phyloP scores from a whole-genome alignment of 140 eudicot species.

The Senecio squalidus region DNA sequence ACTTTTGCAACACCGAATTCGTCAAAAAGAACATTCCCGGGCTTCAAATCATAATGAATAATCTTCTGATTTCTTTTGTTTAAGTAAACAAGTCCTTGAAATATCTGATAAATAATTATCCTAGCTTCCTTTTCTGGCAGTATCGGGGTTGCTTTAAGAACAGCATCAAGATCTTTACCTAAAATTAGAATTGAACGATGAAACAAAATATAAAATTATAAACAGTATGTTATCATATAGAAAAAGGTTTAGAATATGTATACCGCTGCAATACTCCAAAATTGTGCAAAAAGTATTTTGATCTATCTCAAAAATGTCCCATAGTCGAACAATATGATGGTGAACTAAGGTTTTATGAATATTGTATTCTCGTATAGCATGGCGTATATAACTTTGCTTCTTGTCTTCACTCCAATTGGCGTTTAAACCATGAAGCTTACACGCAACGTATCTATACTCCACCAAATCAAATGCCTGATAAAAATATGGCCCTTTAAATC shows the following conservation, averaged over 20 bases:
- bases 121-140: slow-evolving; percentile 95
- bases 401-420: slow-evolving; percentile 99
- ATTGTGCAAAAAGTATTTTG: slow-evolving; percentile 96
- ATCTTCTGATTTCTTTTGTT: slow-evolving; percentile 87
- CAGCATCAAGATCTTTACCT: slow-evolving; percentile 99
- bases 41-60: slow-evolving; percentile 97
- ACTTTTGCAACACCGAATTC: slow-evolving; percentile 94
- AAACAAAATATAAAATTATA: background rate
- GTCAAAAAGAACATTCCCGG: slow-evolving; percentile 95
- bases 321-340: slow-evolving; percentile 84
- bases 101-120: slow-evolving; percentile 83
- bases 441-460: slow-evolving; percentile 93
- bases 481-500: slow-evolving; percentile 22
- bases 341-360: slow-evolving; percentile 94
- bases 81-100: slow-evolving; percentile 95
- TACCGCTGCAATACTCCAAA: slow-evolving; percentile 95
- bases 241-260: slow-evolving; percentile 7
- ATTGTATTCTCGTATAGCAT: slow-evolving; percentile 95
- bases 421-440: slow-evolving; percentile 94
- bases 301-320: slow-evolving; percentile 98
- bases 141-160: slow-evolving; percentile 77
- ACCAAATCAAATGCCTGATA: slow-evolving; percentile 85
- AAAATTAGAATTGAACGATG: slow-evolving; percentile 7
- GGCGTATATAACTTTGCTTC: slow-evolving; percentile 94
- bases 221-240: background rate